phyloP scores from a whole-genome alignment of 202 grass and related monocot genomes.

The Digitaria exilis region DNA sequence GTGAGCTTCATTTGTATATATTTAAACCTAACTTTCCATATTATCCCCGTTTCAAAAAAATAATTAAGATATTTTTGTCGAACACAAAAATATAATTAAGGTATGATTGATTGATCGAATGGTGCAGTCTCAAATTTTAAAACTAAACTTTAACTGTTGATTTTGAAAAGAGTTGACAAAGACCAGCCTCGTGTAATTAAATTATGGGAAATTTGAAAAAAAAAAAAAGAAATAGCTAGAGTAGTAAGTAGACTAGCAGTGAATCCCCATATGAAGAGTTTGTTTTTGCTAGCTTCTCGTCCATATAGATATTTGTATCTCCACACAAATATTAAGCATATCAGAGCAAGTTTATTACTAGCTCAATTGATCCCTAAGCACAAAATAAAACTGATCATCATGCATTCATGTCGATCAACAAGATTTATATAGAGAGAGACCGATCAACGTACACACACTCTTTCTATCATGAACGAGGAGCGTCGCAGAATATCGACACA shows the following conservation, averaged over 20 bases:
- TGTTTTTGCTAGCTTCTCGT: not conserved
- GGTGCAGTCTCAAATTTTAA: no score
- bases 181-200: not conserved
- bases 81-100: no score
- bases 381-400: not conserved
- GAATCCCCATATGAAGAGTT: not conserved
- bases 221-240: no score
- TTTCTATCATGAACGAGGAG: not conserved
- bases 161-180: not conserved
- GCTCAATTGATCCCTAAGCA: not conserved
- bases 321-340: no score
- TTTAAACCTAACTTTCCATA: not conserved
- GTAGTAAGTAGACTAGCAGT: no score
- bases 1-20: not conserved
- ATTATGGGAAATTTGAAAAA: not conserved
- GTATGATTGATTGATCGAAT: no score
- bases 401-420: not conserved
- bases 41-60: no score
- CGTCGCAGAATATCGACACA: slow-evolving; percentile 35
- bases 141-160: no score
- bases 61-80: no score
- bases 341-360: no score
- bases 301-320: no score
- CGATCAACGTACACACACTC: not conserved
- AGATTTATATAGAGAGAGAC: not conserved